These are phyloP conservation scores for Monosporascus sp. DNA, from an alignment of 2,329 filamentous ascomycete genomes.

Conservation along the genomic window DNA sequence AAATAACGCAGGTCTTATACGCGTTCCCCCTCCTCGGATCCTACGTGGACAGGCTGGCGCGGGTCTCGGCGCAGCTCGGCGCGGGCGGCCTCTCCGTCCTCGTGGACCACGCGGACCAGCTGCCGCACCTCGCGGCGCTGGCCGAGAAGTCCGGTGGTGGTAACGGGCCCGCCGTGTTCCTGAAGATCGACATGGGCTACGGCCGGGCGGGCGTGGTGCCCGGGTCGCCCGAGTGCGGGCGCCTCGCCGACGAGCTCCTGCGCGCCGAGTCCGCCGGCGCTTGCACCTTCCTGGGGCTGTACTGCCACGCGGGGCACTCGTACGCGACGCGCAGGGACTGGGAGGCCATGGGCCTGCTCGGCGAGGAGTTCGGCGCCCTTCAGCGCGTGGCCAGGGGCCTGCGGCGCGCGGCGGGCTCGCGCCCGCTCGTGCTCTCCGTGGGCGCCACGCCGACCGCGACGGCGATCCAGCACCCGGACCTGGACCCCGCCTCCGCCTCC, in stretches of 20 bases:
- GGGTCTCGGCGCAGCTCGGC: constrained; percentile 52
- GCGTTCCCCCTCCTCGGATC: constrained; percentile 64
- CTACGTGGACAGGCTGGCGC: constrained; percentile 53
- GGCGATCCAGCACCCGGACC: constrained; percentile 52
- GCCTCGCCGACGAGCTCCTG: constrained; percentile 43
- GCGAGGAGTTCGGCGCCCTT: constrained; percentile 54
- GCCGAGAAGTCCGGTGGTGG: constrained; percentile 37
- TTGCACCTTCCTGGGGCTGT: constrained; percentile 57
- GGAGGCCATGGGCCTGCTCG: constrained; percentile 53
- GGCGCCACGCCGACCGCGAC: constrained; percentile 74
- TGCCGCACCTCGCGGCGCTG: constrained; percentile 42
- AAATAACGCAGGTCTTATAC: constrained; percentile 55
- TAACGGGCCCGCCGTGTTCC: constrained; percentile 51
- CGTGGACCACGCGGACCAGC: constrained; percentile 63
- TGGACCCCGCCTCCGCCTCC: constrained; percentile 16
- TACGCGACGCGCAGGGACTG: constrained; percentile 55
- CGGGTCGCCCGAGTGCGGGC: constrained; percentile 38
- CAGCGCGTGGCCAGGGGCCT: constrained; percentile 39
- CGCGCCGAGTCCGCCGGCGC: constrained; percentile 33
- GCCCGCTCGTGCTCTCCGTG: constrained; percentile 55
- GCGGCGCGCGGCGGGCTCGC: constrained; percentile 16
- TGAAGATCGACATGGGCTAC: constrained; percentile 73
- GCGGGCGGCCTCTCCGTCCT: constrained; percentile 56
- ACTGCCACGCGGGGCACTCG: constrained; percentile 69
- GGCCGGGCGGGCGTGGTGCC: constrained; percentile 64